Evolutionary conservation across 2,329 filamentous ascomycete genomes (phyloP), one percentile per base, ranked within the genome.

Genomic region (Pseudocercospora fijiensis): DNA sequence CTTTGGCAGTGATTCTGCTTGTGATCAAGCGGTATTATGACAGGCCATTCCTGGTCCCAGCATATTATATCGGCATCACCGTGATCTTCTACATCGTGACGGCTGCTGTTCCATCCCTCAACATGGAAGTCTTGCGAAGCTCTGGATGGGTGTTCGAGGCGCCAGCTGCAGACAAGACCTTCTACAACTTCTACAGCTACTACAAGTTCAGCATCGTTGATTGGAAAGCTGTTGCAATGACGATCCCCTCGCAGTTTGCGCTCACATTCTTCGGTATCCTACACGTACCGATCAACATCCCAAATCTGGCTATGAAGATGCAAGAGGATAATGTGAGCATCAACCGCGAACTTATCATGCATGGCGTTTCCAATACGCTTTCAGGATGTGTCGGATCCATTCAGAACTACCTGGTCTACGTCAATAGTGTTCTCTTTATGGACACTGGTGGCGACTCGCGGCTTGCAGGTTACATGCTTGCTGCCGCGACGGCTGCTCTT

Each of bases 251-350:
- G 28, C 98, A 99, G 91, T 88, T 99, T 72, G 95, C 95, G 0
- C 80, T 99, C 65, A 98, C 95, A 0, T 99, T 99, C 81, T 99
- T 99, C 72, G 95, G 95, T 58, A 89, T 99, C 61, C 85, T 99
- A 2, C 95, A 99, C 75, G 95, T 99, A 2, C 95, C 95, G 0
- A 99, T 99, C 78, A 99, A 99, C 72, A 93, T 99, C 4, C 95
- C 95, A 2, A 95, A 95, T 2, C 80, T 99, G 63, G 95, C 92
- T 0, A 89, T 96, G 56, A 92, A 92, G 30, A 91, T 90, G 4
- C 92, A 92, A 49, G 93, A 98, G 76, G 95, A 99, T 74, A 90
- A 98, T 73, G 85, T 96, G 28, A 88, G 96, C 74, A 86, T 99
- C 56, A 92, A 99, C 74, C 87, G 90, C 66, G 95, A 99, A 76